phyloP scores from a whole-genome alignment of 2,329 filamentous ascomycete species.

The Stemphylium vesicarium region DNA sequence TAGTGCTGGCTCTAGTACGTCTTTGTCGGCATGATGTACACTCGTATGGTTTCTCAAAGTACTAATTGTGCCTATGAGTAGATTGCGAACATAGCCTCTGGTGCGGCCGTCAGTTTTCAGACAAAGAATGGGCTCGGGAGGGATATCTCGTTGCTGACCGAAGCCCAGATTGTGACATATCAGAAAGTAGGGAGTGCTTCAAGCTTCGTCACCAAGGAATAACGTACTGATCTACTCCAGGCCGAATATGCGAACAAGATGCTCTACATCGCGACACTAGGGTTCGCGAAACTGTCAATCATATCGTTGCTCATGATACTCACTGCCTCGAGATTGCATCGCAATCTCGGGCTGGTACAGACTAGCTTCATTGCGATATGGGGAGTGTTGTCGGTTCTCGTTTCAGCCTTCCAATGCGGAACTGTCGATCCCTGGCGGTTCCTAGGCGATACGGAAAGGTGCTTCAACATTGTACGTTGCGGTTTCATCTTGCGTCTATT shows the following conservation, averaged over 20 bases:
- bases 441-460: conserved; percentile 16
- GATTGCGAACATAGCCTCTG: conserved; percentile 43
- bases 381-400: conserved; percentile 37
- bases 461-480: conserved; percentile 35
- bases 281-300: conserved; percentile 45
- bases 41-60: neutral
- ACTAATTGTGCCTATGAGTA: conserved; percentile 20
- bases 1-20: conserved; percentile 42
- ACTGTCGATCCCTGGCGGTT: conserved; percentile 36
- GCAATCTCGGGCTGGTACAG: conserved; percentile 33
- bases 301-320: conserved; percentile 46
- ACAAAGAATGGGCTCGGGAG: conserved; percentile 41
- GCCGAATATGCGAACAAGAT: conserved; percentile 46
- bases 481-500: neutral
- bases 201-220: too few species aligned
- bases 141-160: conserved; percentile 26
- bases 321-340: conserved; percentile 40
- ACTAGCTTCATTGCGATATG: conserved; percentile 39
- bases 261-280: conserved; percentile 43
- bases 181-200: conserved; percentile 34
- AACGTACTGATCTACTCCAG: conserved; percentile 16
- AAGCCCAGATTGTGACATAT: conserved; percentile 32
- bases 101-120: conserved; percentile 40
- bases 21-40: neutral
- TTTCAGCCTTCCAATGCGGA: conserved; percentile 44